phyloP scores from a whole-genome alignment of 2,329 filamentous ascomycete species.

The Fusarium robinianum region DNA sequence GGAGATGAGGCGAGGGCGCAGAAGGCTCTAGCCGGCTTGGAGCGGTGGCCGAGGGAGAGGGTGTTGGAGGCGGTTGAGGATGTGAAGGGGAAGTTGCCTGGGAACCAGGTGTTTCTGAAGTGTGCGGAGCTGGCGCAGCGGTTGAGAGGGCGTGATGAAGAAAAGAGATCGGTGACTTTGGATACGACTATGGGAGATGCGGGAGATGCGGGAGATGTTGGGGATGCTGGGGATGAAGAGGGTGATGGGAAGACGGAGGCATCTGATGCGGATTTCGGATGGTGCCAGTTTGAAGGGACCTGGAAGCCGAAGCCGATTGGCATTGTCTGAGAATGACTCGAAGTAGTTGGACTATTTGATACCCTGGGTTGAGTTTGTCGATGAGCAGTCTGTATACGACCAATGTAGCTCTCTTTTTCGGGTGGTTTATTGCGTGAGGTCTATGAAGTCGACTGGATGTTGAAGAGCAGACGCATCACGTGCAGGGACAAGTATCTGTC shows the following conservation, averaged over 20 bases:
- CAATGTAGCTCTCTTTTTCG: background rate
- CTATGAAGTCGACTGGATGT: background rate
- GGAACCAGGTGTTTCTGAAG: constrained; percentile 50
- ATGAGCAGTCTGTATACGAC: background rate
- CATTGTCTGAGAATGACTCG: constrained; percentile 45
- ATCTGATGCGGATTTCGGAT: constrained; percentile 40
- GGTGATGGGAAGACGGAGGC: constrained; percentile 7
- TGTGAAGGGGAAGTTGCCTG: constrained; percentile 47
- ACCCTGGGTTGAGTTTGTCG: constrained; percentile 6
- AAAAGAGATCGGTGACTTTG: constrained; percentile 15
- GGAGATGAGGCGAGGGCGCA: constrained; percentile 37
- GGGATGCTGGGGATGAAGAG: constrained; percentile 30
- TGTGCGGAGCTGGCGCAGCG: constrained; percentile 51
- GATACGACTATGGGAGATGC: constrained; percentile 19
- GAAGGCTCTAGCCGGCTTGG: constrained; percentile 38
- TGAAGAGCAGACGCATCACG: constrained; percentile 24
- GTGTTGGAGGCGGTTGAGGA: constrained; percentile 47
- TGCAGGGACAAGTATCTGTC: constrained; percentile 18
- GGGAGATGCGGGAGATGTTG: constrained; percentile 1
- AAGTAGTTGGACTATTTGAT: constrained; percentile 8
- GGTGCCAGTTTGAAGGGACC: constrained; percentile 55
- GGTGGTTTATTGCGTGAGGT: background rate
- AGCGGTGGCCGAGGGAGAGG: constrained; percentile 43
- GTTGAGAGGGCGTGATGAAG: constrained; percentile 35
- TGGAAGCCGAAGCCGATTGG: constrained; percentile 66